Conservation (phyloP, 371 early-diverging fungal genomes). For the Mucor plumbeus region DNA sequence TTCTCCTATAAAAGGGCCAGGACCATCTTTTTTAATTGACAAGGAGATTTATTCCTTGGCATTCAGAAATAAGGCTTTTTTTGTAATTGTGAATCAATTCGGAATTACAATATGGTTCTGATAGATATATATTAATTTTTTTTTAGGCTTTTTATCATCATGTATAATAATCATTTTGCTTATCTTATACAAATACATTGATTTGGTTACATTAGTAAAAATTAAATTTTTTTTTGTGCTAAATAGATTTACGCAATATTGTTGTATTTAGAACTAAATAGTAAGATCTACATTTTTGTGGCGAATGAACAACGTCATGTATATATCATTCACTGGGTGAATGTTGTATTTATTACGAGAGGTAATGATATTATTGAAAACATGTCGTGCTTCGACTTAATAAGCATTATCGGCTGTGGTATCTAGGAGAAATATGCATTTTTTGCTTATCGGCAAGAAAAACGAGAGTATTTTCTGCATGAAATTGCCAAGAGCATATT, state of each 20-base stretch:
- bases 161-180: no score
- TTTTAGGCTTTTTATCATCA: not conserved
- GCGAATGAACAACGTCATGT: conserved; percentile 2
- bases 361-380: not conserved
- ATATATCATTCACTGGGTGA: not conserved
- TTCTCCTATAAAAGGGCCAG: conserved; percentile 2
- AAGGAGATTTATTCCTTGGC: conserved; percentile 2
- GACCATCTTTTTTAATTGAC: conserved; percentile 5
- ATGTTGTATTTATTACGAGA: not conserved
- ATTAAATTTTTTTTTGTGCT: not conserved
- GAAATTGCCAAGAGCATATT: conserved; percentile 5
- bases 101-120: not conserved
- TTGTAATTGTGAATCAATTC: not conserved
- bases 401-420: not conserved
- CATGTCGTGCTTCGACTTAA: not conserved
- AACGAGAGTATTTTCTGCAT: not conserved
- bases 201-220: not conserved
- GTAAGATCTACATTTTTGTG: conserved; percentile 2
- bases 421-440: not conserved
- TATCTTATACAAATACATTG: not conserved
- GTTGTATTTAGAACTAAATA: not conserved
- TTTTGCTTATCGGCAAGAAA: not conserved
- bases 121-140: not conserved
- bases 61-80: not conserved
- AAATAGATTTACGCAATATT: not conserved